Base-by-base conservation (phyloP, 768 basidiomycete species). In the Rhodotorula graminis region DNA sequence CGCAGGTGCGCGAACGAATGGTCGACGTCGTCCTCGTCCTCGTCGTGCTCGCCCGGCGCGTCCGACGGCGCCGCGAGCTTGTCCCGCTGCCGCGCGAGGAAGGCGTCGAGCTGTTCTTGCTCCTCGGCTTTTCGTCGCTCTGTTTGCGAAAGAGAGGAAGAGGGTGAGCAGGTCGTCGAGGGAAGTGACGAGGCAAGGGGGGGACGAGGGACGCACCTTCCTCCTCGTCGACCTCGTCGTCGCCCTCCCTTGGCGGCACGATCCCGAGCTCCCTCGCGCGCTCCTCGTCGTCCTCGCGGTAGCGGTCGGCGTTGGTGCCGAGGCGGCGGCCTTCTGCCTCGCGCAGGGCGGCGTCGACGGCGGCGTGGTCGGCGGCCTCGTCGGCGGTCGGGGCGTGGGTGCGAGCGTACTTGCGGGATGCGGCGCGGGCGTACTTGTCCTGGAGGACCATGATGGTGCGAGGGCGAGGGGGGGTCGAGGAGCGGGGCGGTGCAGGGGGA, bases 1-100 rank as follows among this genome's bases (percentile, higher is more conserved):
- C 67, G 62, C 42, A 72, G 44, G 46, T 72, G 71, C n/a, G 62
- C 52, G 59, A 72, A 72, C 58, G 71, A 68, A 47, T 62, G 42
- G 50, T 72, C 71, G 27, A 72, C 53, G 29, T 72, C 67, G 5
- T 52, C 29, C 9, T 64, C 66, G 2, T 59, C 58, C 3, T 58
- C 58, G 5, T n/a, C 33, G 10, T 49, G 46, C 21, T 14, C 31
- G 56, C 1, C 12, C 6, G 12, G 10, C 12, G 27, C 27, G 27
- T 12, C n/a, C 10, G 60, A 15, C 16, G 55, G 16, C 15, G 55
- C 19, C n/a, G 44, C 4, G 57, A 71, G 60, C 49, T 46, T 29
- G 23, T 47, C 29, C 19, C 64, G 66, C 33, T 72, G 71, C 40
- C 9, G 10, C 3, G 42, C 42, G 29, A 64, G 62, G 55, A 72